These are phyloP conservation scores for Rosellinia necatrix DNA, from an alignment of 2,329 filamentous ascomycete genomes.

Conservation along the genomic window DNA sequence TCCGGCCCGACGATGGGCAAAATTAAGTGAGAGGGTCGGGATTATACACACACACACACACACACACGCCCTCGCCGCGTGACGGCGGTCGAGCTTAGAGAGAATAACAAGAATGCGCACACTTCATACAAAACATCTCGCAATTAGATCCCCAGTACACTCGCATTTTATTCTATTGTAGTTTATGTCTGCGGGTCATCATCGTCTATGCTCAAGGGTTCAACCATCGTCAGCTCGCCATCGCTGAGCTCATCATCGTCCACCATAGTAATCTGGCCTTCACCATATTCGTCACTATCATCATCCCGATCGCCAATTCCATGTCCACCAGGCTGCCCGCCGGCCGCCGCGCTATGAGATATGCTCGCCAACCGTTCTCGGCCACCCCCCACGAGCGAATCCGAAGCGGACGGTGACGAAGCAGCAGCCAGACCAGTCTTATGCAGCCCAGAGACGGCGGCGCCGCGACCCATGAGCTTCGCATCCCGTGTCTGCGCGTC, in stretches of 20 bases:
- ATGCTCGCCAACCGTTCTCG: not conserved
- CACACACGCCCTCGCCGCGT: too few species aligned
- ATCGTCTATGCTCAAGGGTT: conserved; percentile 29
- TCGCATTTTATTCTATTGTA: too few species aligned
- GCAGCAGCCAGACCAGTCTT: not conserved
- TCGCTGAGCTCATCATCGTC: conserved; percentile 42
- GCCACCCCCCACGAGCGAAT: not conserved
- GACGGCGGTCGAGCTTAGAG: too few species aligned
- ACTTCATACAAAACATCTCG: too few species aligned
- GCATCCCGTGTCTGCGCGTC: conserved; percentile 27
- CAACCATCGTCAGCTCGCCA: conserved; percentile 37
- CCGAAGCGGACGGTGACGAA: not conserved
- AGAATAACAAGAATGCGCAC: too few species aligned
- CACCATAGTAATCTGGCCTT: conserved; percentile 45
- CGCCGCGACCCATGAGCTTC: conserved; percentile 20
- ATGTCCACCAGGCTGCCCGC: too few species aligned
- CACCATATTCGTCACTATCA: conserved; percentile 42
- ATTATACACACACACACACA: too few species aligned
- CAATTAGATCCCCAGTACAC: not conserved
- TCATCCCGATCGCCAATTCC: conserved; percentile 29
- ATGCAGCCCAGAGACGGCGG: not conserved
- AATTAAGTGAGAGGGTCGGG: too few species aligned
- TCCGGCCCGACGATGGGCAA: too few species aligned
- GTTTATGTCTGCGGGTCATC: too few species aligned
- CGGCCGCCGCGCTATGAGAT: too few species aligned